Conservation (phyloP, 139 green algal genomes). For the Picochlorum sp. region DNA sequence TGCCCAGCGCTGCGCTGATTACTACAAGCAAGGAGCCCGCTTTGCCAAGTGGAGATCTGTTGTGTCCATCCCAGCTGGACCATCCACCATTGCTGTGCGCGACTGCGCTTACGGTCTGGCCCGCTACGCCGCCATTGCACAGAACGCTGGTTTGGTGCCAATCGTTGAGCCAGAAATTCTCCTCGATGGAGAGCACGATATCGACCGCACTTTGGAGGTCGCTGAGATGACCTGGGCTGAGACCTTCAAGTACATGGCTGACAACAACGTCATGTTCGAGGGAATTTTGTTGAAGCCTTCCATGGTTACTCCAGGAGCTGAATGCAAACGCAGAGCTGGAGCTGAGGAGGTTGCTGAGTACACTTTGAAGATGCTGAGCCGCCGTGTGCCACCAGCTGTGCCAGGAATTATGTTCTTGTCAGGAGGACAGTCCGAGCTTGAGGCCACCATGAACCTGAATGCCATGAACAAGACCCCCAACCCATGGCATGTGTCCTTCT, state of each 20-base stretch:
- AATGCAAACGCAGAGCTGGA: constrained; percentile 56
- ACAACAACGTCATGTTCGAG: constrained; percentile 96
- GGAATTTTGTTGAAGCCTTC: constrained; percentile 98
- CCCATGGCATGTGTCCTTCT: constrained; percentile 99
- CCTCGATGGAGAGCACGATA: constrained; percentile 88
- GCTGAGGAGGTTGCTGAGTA: constrained; percentile 84
- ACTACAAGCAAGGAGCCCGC: constrained; percentile 97
- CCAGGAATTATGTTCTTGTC: constrained; percentile 99
- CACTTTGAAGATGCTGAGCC: constrained; percentile 89
- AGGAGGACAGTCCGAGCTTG: constrained; percentile 96
- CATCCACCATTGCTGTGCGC: constrained; percentile 56
- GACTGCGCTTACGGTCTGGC: constrained; percentile 96
- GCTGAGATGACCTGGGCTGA: constrained; percentile 81
- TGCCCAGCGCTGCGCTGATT: constrained; percentile 76
- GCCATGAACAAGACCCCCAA: constrained; percentile 99
- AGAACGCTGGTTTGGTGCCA: constrained; percentile 86
- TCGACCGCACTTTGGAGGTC: constrained; percentile 78
- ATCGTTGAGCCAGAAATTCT: constrained; percentile 99
- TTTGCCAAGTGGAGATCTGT: constrained; percentile 96
- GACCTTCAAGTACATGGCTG: constrained; percentile 97
- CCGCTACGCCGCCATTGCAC: constrained; percentile 91
- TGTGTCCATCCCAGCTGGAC: constrained; percentile 77
- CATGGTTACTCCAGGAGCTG: constrained; percentile 98
- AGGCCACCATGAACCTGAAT: constrained; percentile 99
- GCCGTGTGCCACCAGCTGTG: constrained; percentile 92